Evolutionary conservation across 768 basidiomycete species (phyloP), one percentile per base, ranked within the genome.

Genomic region (Russula compacta): DNA sequence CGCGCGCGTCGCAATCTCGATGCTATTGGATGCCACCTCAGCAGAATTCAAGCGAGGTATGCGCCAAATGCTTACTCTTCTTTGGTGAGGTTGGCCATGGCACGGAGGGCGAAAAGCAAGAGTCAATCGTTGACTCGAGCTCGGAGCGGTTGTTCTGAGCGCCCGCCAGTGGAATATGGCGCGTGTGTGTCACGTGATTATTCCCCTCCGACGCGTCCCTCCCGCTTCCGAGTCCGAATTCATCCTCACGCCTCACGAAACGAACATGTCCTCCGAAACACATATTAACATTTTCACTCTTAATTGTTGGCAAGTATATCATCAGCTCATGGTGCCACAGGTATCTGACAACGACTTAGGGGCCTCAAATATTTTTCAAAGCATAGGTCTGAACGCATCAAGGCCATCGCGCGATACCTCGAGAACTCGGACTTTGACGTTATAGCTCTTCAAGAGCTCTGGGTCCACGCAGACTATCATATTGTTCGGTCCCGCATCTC

Each of bases 291-390:
- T 89, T 10, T 78, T 90, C 47, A 82, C 76, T 56, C 77, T 92
- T 66, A 92, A 92, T 67, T 92, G 89, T 78, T 92, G 91, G 90
- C 86, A 54, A 60, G 77, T 46, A 9, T 12, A 39, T 38, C 42
- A 29, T 51, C 35, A n/a, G 32, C 11, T 5, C 43, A 40, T 24
- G 15, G 39, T 40, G 56, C 60, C 4, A 2, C 29, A 33, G 21
- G 3, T 15, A 4, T 14, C 36, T 54, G 42, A 60, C 58, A 42
- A 21, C 49, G 14, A 6, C 36, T 38, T 59, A 95, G 93, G 93
- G 94, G 89, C 12, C 79, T 97, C 56, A 92, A 90, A 69, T 89
- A 82, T 67, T 81, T 97, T 51, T 80, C 94, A 7, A 88, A 89
- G 70, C 79, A 88, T 59, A 83, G 92, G 21, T 71, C 71, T 8